phyloP scores from a whole-genome alignment of 2,329 filamentous ascomycete species.

The Ilyonectria destructans region DNA sequence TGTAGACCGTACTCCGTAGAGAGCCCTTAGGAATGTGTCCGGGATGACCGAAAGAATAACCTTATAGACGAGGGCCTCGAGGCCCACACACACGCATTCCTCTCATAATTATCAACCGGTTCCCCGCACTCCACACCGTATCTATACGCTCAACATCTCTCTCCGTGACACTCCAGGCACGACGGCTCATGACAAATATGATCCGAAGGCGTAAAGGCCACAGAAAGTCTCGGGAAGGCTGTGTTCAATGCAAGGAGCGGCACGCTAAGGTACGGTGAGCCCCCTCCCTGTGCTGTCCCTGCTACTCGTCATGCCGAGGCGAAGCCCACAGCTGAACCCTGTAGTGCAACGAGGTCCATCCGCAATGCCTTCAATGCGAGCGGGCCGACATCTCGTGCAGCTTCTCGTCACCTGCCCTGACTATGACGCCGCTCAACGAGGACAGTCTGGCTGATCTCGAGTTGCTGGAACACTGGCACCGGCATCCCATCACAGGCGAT shows the following conservation, averaged over 20 bases:
- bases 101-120: too few species aligned
- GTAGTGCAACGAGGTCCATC: constrained; percentile 23
- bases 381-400: constrained; percentile 7
- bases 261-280: constrained; percentile 11
- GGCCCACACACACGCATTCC: too few species aligned
- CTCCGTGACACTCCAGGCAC: neutral
- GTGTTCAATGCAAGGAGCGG: constrained; percentile 21
- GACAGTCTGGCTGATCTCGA: constrained; percentile 23
- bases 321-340: neutral
- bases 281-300: neutral
- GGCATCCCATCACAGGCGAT: constrained; percentile 1
- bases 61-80: too few species aligned
- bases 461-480: constrained; percentile 20
- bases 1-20: too few species aligned
- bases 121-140: neutral
- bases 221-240: constrained; percentile 21
- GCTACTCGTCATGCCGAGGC: neutral
- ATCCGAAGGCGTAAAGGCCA: constrained; percentile 11
- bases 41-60: too few species aligned
- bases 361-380: constrained; percentile 14
- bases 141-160: neutral
- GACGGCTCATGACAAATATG: neutral
- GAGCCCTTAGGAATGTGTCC: too few species aligned
- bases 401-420: constrained; percentile 6
- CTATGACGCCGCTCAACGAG: constrained; percentile 5